Evolutionary conservation across 208 protist species (phyloP), one percentile per base, ranked within the genome.

Genomic region (Trypanosoma melophagium): DNA sequence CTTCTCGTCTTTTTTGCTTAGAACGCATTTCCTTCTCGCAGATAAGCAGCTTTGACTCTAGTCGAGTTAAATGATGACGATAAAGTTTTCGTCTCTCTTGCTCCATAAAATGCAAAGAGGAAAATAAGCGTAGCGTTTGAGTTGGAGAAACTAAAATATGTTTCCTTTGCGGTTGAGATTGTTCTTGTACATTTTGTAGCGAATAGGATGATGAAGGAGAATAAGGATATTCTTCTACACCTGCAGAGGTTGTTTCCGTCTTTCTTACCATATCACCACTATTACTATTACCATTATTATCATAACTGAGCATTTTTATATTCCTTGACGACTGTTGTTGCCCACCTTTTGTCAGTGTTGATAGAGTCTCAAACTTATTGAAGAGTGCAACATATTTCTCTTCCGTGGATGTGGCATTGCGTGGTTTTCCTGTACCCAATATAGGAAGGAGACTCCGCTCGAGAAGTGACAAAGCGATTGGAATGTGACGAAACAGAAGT

Each of bases 381-480:
- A 35, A 35, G 5, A 35, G 28, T 5, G 28, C 3, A 5, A 35
- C 25, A 8, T n/a, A 10, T 31, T 49, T 31, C 7, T 50, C 40
- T 44, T 17, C 54, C 10, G 35, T 42, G 8, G 31, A 17, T 54
- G 19, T 14, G 35, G 21, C 47, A 2, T 12, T 35, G 3, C 10
- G 14, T 24, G 25, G 3, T 41, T 60, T 65, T 42, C 38, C n/a
- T 0, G 24, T 10, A 60, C 55, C 31, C 8, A 51, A 24, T 49
- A 64, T 7, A 19, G 62, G 51, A 57, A 68, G 28, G 56, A 89
- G 64, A 60, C 76, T 86, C 17, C 88, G 77, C 60, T 94, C 88
- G 44, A 94, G 51, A 57, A 92, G 81, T 2, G 88, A 94, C 35
- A 94, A 60, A 7, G 76, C 63, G 17, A 94, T 59, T 16, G 88